A percentile compares a stretch with the other conserved stretches of the same genome.
Conservation (phyloP, 2,329 filamentous ascomycete species). For the Colletotrichum sp. region DNA sequence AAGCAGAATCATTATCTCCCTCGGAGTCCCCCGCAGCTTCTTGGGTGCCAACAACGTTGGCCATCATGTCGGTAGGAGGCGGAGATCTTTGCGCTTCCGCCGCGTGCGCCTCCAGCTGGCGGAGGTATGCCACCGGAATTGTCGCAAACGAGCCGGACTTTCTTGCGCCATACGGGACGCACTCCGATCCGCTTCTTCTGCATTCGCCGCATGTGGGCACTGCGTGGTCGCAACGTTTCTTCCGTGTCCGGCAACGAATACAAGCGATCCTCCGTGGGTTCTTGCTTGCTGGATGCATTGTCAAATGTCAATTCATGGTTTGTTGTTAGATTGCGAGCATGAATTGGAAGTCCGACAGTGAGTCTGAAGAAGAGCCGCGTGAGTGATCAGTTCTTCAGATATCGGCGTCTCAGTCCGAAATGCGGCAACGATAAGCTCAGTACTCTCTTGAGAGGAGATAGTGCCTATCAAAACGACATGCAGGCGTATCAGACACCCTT, state of each 20-base stretch:
- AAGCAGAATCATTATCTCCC: neutral
- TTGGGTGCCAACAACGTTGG: neutral
- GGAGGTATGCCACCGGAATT: neutral
- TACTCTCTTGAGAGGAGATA: neutral
- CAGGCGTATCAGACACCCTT: neutral
- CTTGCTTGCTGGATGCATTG: neutral
- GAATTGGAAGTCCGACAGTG: neutral
- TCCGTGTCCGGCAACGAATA: neutral
- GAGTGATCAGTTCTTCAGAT: neutral
- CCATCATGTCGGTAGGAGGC: neutral
- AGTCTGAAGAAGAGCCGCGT: neutral
- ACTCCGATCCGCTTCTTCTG: neutral
- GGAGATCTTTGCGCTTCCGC: neutral
- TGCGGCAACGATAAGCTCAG: neutral
- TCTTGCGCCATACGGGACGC: neutral
- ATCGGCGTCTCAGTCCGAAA: neutral
- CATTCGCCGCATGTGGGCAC: neutral
- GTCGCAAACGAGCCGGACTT: neutral
- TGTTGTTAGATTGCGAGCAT: neutral
- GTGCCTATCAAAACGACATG: neutral
- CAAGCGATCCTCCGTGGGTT: neutral
- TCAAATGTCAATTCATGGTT: accelerated
- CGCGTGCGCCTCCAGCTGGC: neutral
- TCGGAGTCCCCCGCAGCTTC: neutral
- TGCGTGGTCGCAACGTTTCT: neutral